Evolutionary conservation across 306 rosid genomes (phyloP), one percentile per base, ranked within the genome.

Genomic region (Glycine latifolia): DNA sequence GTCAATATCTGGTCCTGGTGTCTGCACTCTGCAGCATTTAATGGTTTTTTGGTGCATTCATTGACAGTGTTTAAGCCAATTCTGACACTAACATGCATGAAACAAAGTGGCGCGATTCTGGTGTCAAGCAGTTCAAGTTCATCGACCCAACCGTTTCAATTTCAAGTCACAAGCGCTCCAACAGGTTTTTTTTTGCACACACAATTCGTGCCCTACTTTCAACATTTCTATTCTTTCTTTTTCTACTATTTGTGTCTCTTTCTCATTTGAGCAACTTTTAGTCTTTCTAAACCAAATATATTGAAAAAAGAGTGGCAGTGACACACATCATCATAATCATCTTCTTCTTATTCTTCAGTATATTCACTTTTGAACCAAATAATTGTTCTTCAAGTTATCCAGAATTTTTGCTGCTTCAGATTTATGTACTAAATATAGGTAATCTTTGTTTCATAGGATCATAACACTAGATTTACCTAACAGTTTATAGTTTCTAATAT

Each of bases 161-260:
- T 79, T 85, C 91, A 55, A 87, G 73, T 75, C 97, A 91, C 89
- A 86, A 86, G 87, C 91, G 88, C 59, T 80, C 89, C 67, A 77
- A 52, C 80, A 89, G 87, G 91, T 77, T 79, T 67, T 79, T 67
- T 26, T 26, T 59, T 46, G 78, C 48, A 53, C 50, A 44, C 78
- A 65, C 58, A 72, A 6, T 31, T 13, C 2, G 2, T 41, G 58
- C 73, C 10, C 71, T 62, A 37, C 10, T 49, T 77, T 78, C 77
- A 69, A 55, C 49, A 14, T 59, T 69, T 61, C 20, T 75, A 52
- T 81, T 62, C 37, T 79, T 43, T 78, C 17, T 15, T 17, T 52
- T 39, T 75, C 26, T n/a, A 46, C 35, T 31, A 62, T 46, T 77
- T 78, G 13, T 78, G 41, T 70, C 67, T 44, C 35, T 58, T 54